Evolutionary conservation across 179 eudicot species (phyloP).

Genomic region (Monotropa hypopitys): DNA sequence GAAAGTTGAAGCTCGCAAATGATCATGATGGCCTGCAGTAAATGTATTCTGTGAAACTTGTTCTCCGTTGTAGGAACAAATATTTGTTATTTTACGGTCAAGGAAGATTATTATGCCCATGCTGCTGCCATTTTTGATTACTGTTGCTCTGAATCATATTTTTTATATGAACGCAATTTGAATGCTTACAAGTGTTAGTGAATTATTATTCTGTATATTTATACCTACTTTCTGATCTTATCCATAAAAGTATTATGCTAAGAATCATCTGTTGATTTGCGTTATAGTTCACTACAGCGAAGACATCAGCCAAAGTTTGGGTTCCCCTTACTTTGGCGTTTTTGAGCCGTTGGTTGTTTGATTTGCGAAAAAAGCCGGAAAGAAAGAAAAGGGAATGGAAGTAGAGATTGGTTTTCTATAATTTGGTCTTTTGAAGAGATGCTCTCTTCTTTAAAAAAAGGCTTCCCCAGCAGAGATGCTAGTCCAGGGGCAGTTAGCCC

Average conservation of each 20-base stretch:
- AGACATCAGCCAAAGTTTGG: too few species aligned
- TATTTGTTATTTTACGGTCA: neutral
- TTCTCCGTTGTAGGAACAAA: neutral
- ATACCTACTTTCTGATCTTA: too few species aligned
- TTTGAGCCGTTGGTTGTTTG: neutral
- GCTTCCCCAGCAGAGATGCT: too few species aligned
- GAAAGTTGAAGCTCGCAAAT: slow-evolving; percentile 73
- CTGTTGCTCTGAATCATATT: neutral
- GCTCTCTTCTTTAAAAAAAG: too few species aligned
- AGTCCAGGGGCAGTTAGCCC: too few species aligned
- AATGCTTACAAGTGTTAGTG: neutral
- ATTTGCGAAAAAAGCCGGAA: neutral
- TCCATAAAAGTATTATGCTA: too few species aligned
- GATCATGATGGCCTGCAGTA: slow-evolving; percentile 11
- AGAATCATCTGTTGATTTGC: neutral
- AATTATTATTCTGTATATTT: too few species aligned
- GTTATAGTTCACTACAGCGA: too few species aligned
- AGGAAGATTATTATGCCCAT: neutral
- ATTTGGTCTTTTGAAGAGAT: neutral
- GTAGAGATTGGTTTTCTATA: neutral
- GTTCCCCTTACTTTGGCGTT: too few species aligned
- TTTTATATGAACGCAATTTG: neutral
- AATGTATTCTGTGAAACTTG: neutral
- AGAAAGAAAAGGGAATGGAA: neutral
- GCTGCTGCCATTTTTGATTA: slow-evolving; percentile 8